Evolutionary conservation across 2,329 filamentous ascomycete genomes (phyloP).

Genomic region (Xylariales sp.): DNA sequence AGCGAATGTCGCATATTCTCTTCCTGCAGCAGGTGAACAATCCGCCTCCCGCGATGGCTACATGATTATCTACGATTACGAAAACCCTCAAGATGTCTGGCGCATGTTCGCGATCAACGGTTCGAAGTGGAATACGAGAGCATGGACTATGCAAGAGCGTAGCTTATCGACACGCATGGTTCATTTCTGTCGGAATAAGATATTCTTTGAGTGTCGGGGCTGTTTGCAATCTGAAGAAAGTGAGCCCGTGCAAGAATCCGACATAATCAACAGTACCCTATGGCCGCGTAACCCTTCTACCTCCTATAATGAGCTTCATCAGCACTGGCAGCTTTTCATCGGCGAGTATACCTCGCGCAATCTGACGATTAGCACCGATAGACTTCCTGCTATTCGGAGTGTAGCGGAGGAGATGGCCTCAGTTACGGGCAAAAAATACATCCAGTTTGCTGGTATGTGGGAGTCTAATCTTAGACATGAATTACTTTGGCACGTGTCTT

Average conservation of each 20-base stretch:
- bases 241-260: slow-evolving; percentile 33
- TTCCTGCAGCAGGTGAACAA: neutral
- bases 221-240: slow-evolving; percentile 37
- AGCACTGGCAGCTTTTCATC: slow-evolving; percentile 35
- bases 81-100: slow-evolving; percentile 21
- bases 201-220: slow-evolving; percentile 39
- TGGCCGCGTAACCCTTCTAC: slow-evolving; percentile 29
- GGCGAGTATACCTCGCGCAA: slow-evolving; percentile 32
- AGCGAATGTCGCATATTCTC: slow-evolving; percentile 31
- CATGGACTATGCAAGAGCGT: slow-evolving; percentile 41
- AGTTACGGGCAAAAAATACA: slow-evolving; percentile 28
- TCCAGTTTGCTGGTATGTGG: slow-evolving; percentile 37
- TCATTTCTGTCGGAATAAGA: slow-evolving; percentile 39
- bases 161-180: slow-evolving; percentile 38
- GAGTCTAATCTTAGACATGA: slow-evolving; percentile 29
- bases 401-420: slow-evolving; percentile 36
- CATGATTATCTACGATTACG: slow-evolving; percentile 31
- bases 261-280: slow-evolving; percentile 25
- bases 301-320: slow-evolving; percentile 20
- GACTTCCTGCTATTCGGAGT: slow-evolving; percentile 38
- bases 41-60: slow-evolving; percentile 1
- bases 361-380: slow-evolving; percentile 31
- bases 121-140: slow-evolving; percentile 39
- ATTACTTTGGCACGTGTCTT: slow-evolving; percentile 30
- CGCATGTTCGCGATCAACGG: slow-evolving; percentile 32